Conservation (phyloP, 2,329 filamentous ascomycete species). For the Alternaria metachromatica region DNA sequence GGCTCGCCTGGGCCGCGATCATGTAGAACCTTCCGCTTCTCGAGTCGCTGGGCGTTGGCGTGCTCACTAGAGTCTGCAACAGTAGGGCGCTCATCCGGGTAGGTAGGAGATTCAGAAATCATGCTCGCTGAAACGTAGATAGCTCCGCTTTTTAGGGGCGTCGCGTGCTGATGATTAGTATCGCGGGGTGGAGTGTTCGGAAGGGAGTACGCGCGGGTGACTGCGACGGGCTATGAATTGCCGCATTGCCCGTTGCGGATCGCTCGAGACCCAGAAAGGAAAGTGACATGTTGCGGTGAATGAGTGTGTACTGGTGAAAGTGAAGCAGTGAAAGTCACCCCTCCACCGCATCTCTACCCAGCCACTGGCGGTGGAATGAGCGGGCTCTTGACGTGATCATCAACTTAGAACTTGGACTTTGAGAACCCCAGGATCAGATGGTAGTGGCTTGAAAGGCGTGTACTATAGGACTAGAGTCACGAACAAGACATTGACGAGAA, state of each 20-base stretch:
- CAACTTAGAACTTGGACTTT: neutral
- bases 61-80: too few species aligned
- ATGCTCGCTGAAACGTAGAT: too few species aligned
- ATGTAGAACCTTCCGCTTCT: too few species aligned
- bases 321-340: neutral
- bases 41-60: too few species aligned
- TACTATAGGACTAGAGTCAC: neutral
- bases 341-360: too few species aligned
- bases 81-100: too few species aligned
- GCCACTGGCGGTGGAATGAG: neutral
- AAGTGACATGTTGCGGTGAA: neutral
- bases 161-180: too few species aligned
- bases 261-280: neutral
- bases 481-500: neutral
- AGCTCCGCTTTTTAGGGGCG: too few species aligned
- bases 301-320: neutral
- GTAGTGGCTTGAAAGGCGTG: neutral
- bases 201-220: neutral
- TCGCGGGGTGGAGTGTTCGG: too few species aligned
- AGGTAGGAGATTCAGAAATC: too few species aligned
- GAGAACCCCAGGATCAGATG: neutral
- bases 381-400: neutral
- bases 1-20: too few species aligned
- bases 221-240: neutral
- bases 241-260: neutral